Percentiles rank a stretch among this genome's conserved stretches.
These are phyloP conservation scores for Avena eriantha DNA, from an alignment of 176 grass and related monocot genomes.

Conservation along the genomic window DNA sequence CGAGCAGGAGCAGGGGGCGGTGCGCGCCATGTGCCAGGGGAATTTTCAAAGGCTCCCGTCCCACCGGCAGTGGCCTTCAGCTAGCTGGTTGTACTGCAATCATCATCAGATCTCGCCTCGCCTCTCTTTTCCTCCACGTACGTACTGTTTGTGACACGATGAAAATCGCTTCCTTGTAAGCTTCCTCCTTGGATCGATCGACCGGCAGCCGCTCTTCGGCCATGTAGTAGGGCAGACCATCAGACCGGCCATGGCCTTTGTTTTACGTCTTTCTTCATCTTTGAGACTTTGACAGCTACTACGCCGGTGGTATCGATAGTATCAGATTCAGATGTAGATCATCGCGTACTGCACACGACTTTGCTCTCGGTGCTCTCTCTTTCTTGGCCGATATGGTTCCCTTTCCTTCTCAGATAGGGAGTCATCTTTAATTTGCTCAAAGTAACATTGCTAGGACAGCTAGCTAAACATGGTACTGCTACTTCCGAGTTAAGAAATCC, in stretches of 20 bases:
- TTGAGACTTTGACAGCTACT: background rate
- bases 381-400: background rate
- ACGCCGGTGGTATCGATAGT: too few relatives aligned
- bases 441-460: background rate
- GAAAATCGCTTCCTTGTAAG: slow-evolving; percentile 37
- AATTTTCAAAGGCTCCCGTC: slow-evolving; percentile 40
- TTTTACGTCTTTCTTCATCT: background rate
- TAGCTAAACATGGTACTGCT: background rate
- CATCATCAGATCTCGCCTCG: slow-evolving; percentile 34
- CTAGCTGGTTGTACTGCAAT: slow-evolving; percentile 30
- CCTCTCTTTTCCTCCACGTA: background rate
- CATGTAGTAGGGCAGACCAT: background rate
- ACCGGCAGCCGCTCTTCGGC: background rate
- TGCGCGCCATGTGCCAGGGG: slow-evolving; percentile 53
- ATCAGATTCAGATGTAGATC: slow-evolving; percentile 17
- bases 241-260: background rate
- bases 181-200: slow-evolving; percentile 28
- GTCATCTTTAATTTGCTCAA: slow-evolving; percentile 21
- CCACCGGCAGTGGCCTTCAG: slow-evolving; percentile 32
- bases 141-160: background rate
- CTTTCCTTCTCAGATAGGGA: background rate
- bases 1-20: background rate
- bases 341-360: slow-evolving; percentile 16
- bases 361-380: slow-evolving; percentile 8
- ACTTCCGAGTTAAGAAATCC: background rate